Conservation (phyloP, 2,329 filamentous ascomycete species). For the Lachnellula suecica region DNA sequence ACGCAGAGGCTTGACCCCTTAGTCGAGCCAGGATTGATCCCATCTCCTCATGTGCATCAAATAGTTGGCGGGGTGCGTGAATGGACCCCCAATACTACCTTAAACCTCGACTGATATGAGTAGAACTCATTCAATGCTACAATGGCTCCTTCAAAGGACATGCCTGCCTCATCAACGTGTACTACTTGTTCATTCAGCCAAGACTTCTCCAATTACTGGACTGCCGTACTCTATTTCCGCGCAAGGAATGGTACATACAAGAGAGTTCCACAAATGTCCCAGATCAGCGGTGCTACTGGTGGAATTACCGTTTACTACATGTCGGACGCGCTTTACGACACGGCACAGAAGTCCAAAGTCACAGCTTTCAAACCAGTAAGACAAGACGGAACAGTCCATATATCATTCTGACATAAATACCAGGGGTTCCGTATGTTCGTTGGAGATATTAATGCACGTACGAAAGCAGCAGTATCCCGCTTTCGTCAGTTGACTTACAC, state of each 20-base stretch:
- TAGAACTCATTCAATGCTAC: constrained; percentile 40
- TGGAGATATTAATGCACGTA: constrained; percentile 38
- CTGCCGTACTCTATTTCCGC: constrained; percentile 31
- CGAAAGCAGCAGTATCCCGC: constrained; percentile 35
- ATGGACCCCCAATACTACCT: not conserved
- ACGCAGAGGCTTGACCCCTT: constrained; percentile 13
- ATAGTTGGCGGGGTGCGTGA: constrained; percentile 17
- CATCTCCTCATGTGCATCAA: constrained; percentile 17
- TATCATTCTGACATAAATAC: not conserved
- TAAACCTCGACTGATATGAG: not conserved
- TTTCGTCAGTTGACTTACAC: constrained; percentile 45
- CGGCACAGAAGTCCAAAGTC: constrained; percentile 34
- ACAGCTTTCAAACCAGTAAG: constrained; percentile 39
- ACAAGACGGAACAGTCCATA: not conserved
- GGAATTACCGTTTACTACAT: constrained; percentile 40
- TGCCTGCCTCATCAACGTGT: constrained; percentile 31
- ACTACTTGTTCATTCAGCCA: constrained; percentile 36
- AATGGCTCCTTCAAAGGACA: constrained; percentile 33
- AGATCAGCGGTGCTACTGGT: constrained; percentile 29
- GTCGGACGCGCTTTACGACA: constrained; percentile 30
- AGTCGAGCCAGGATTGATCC: constrained; percentile 10
- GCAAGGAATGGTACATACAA: constrained; percentile 33
- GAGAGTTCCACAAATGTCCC: constrained; percentile 25
- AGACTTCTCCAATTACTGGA: constrained; percentile 36
- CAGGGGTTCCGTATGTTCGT: constrained; percentile 46